These are phyloP conservation scores for Corymbia maculata DNA, from an alignment of 345 rosid genomes.

Conservation along the genomic window DNA sequence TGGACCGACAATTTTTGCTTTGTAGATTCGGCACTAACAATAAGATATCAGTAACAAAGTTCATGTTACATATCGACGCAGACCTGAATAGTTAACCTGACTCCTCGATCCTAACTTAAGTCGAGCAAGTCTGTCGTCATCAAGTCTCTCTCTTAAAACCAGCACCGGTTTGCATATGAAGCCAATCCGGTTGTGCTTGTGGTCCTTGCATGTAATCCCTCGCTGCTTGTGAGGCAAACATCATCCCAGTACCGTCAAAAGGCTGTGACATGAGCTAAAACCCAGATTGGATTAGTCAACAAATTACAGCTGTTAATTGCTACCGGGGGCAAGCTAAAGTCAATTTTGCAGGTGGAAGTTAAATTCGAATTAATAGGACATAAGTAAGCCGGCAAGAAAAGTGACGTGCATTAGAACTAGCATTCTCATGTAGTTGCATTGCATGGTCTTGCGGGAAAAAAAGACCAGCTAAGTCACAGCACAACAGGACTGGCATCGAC, in stretches of 20 bases:
- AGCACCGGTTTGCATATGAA: conserved; percentile 78
- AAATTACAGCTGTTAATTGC: not conserved
- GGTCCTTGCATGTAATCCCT: conserved; percentile 48
- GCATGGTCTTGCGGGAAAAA: not conserved
- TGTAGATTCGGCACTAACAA: not conserved
- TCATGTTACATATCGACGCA: not conserved
- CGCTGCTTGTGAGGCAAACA: conserved; percentile 51
- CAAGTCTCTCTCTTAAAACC: conserved; percentile 41
- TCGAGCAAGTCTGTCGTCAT: not conserved
- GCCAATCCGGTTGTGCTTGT: conserved; percentile 55
- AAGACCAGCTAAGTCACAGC: not conserved
- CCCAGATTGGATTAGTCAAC: not conserved
- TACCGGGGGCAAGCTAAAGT: not conserved
- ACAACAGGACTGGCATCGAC: not conserved
- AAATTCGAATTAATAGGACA: not conserved
- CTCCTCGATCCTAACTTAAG: not conserved
- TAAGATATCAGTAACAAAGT: not conserved
- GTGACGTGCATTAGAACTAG: not conserved
- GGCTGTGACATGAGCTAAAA: conserved; percentile 42
- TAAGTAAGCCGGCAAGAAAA: not conserved
- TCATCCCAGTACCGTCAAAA: conserved; percentile 42
- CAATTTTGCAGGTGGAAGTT: not conserved
- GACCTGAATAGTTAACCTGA: not conserved
- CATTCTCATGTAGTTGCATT: not conserved
- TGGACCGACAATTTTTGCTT: not conserved